Percentiles rank a stretch among this genome's conserved stretches.
phyloP scores from a whole-genome alignment of 805 yeast genomes.

The Priceomyces medius region DNA sequence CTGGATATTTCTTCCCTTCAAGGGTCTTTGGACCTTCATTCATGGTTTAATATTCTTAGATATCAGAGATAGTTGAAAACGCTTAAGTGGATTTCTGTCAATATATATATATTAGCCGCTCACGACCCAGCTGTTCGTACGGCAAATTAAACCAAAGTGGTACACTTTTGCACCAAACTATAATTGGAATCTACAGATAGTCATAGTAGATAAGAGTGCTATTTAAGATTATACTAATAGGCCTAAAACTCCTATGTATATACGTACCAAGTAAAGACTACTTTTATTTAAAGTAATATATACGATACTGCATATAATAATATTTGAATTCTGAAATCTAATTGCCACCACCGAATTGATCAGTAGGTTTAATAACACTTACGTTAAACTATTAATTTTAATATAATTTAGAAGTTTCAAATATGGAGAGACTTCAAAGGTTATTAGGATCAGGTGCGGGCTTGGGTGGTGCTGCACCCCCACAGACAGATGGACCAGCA shows the following conservation, averaged over 20 bases:
- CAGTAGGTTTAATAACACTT: neutral
- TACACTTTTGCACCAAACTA: neutral
- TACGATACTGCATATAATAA: too few relatives aligned
- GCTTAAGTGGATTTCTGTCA: neutral
- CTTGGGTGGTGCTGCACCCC: conserved; percentile 43
- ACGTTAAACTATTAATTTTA: too few relatives aligned
- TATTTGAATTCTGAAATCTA: conserved; percentile 3
- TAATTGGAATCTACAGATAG: too few relatives aligned
- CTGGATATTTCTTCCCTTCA: conserved; percentile 66
- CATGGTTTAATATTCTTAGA: conserved; percentile 8
- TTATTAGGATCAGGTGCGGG: conserved; percentile 48
- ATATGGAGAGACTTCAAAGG: conserved; percentile 51
- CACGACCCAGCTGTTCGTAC: conserved; percentile 4
- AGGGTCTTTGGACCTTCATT: conserved; percentile 12
- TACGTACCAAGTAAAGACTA: too few relatives aligned
- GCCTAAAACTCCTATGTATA: too few relatives aligned
- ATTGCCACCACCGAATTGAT: conserved; percentile 21
- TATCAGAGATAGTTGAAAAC: neutral
- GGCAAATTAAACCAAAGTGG: neutral
- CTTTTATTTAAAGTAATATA: too few relatives aligned
- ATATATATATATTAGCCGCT: conserved; percentile 1
- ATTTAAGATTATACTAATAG: too few relatives aligned
- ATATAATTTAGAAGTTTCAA: conserved; percentile 1
- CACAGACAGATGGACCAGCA: conserved; percentile 66
- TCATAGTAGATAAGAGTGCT: too few relatives aligned